Evolutionary conservation across 441 rosid species (phyloP).

Genomic region (Raphanus hybrid): DNA sequence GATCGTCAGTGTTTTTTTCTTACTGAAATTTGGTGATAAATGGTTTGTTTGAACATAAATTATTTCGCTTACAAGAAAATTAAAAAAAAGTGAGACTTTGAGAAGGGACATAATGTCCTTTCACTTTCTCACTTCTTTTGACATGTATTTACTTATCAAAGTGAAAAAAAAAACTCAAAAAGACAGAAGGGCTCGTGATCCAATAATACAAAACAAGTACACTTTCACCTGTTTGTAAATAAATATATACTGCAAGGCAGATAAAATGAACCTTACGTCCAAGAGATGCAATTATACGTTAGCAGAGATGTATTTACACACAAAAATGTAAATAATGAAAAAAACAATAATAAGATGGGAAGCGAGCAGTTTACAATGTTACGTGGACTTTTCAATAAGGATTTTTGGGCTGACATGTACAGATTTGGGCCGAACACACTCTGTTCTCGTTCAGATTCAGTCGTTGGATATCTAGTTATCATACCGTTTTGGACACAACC

Average conservation of each 20-base stretch:
- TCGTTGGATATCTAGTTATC: background rate
- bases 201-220: conserved; percentile 36
- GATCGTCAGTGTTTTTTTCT: background rate
- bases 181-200: conserved; percentile 45
- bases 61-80: background rate
- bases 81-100: conserved; percentile 21
- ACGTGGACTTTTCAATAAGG: background rate
- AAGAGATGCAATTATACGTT: background rate
- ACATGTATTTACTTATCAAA: conserved; percentile 28
- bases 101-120: conserved; percentile 36
- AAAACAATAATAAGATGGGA: background rate
- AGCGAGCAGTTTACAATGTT: background rate
- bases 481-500: background rate
- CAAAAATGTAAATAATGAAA: background rate
- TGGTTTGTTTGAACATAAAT: background rate
- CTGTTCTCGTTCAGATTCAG: background rate
- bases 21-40: background rate
- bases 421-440: background rate
- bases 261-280: background rate
- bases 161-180: conserved; percentile 27
- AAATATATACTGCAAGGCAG: background rate
- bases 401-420: background rate
- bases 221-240: conserved; percentile 27
- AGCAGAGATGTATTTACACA: background rate
- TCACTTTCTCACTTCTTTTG: conserved; percentile 36